A percentile compares a stretch with the other conserved stretches of the same genome.
These are phyloP conservation scores for Aspergillus kassunensis DNA, from an alignment of 495 filamentous ascomycete species.

Conservation along the genomic window DNA sequence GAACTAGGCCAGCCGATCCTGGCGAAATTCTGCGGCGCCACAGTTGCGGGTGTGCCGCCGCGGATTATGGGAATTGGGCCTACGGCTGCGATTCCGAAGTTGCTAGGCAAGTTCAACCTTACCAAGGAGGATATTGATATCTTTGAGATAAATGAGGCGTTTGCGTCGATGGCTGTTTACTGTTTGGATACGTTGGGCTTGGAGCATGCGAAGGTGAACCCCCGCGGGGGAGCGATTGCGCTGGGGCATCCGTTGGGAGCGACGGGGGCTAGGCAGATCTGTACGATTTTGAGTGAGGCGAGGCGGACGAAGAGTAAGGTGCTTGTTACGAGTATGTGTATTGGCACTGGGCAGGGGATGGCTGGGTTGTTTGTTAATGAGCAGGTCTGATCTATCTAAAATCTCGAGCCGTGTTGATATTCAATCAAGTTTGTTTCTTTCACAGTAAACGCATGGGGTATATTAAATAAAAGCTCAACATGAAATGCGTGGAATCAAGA, in stretches of 20 bases:
- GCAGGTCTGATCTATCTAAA: constrained; percentile 40
- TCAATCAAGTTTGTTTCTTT: no score
- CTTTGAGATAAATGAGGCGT: constrained; percentile 95
- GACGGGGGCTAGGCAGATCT: constrained; percentile 76
- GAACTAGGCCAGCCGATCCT: constrained; percentile 87
- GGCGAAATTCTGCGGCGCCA: constrained; percentile 90
- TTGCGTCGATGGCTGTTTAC: constrained; percentile 96
- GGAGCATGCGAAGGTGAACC: constrained; percentile 79
- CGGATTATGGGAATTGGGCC: constrained; percentile 98
- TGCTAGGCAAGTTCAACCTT: constrained; percentile 75
- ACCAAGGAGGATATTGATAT: constrained; percentile 81
- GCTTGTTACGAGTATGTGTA: constrained; percentile 82
- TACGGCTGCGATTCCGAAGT: constrained; percentile 89
- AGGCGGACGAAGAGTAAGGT: constrained; percentile 77
- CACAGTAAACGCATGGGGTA: no score
- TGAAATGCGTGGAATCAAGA: background rate
- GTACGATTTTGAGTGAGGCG: constrained; percentile 78
- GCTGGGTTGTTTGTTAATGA: constrained; percentile 82
- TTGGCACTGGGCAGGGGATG: constrained; percentile 82
- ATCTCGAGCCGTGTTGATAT: background rate
- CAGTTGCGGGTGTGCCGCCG: constrained; percentile 83
- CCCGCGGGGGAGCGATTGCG: constrained; percentile 71
- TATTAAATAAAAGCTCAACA: background rate
- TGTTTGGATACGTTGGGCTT: constrained; percentile 73
- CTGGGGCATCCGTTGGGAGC: constrained; percentile 72